Base-by-base conservation (phyloP, 1,284 basidiomycete genomes). In the Termitomyces sp. region DNA sequence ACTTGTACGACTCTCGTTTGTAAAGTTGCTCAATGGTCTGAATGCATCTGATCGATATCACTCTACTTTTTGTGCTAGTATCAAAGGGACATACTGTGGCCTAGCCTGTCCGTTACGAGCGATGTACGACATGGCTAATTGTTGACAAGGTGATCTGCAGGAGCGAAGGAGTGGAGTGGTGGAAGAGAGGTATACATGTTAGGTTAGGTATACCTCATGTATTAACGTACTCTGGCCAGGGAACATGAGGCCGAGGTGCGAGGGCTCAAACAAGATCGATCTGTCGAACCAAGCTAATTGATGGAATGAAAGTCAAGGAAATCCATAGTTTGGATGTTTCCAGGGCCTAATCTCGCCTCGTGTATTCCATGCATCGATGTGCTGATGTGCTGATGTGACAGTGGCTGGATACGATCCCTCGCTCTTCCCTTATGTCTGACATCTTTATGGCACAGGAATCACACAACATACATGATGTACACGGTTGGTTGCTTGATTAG, bases 191-290 rank as follows among this genome's bases (percentile, higher is more conserved):
- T n/a, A 5, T 26, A 19, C 34, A 46, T 24, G 14, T 37, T 26
- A 35, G 21, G 26, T 37, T 5, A 35, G 34, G 24, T 35, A 46
- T 16, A 11, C 35, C 45, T 8, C 45, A 46, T 46, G 45, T 46
- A 46, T 46, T 46, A 35, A 46, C 33, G 10, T 16, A 35, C n/a
- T 46, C 33, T 46, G n/a, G 10, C 19, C 11, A 35, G 34, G 34
- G 34, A 18, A 46, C 45, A 46, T 46, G 45, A 46, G 45, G 45
- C 26, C 13, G 11, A 26, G 45, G 34, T 26, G 45, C 35, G 45
- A 35, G n/a, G 21, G n/a, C 24, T 19, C 3, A 4, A 14, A 30
- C 30, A 16, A 46, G 34, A 37, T 46, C 34, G 14, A 26, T 26
- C 45, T 35, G 14, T 35, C 21, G 34, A 46, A 46, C 34, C 45